phyloP scores from a whole-genome alignment of 2,329 filamentous ascomycete species.

The Colletotrichum sp. region DNA sequence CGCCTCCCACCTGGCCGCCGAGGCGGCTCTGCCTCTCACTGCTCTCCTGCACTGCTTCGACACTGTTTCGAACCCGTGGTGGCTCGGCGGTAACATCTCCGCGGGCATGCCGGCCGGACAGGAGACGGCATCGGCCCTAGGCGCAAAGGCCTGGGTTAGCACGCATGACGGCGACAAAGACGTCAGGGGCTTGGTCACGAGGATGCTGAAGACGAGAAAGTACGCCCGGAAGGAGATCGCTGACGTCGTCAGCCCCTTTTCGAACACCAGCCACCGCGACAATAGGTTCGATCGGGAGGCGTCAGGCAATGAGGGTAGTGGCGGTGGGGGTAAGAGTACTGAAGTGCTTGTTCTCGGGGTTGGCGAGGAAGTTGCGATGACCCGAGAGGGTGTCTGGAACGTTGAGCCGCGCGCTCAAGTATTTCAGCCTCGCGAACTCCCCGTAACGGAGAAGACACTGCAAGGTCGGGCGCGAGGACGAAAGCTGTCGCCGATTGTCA shows the following conservation, averaged over 20 bases:
- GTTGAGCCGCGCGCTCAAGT: background rate
- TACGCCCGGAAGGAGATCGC: conserved; percentile 52
- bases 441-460: background rate
- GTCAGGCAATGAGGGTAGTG: background rate
- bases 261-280: background rate
- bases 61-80: conserved; percentile 63
- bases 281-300: background rate
- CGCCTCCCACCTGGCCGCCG: conserved; percentile 58
- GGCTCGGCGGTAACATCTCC: conserved; percentile 64
- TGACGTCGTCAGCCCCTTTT: conserved; percentile 30
- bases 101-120: conserved; percentile 61
- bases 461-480: background rate
- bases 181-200: conserved; percentile 55
- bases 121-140: conserved; percentile 58
- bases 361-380: conserved; percentile 49
- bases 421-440: background rate
- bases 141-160: conserved; percentile 63
- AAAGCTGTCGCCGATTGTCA: conserved; percentile 1
- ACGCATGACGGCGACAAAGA: conserved; percentile 67
- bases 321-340: conserved; percentile 29
- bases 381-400: conserved; percentile 41
- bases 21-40: conserved; percentile 65
- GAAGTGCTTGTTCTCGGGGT: conserved; percentile 45
- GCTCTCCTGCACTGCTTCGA: conserved; percentile 71
- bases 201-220: conserved; percentile 51